Base-by-base conservation (phyloP, 306 rosid species). In the Cucumis cinereus region DNA sequence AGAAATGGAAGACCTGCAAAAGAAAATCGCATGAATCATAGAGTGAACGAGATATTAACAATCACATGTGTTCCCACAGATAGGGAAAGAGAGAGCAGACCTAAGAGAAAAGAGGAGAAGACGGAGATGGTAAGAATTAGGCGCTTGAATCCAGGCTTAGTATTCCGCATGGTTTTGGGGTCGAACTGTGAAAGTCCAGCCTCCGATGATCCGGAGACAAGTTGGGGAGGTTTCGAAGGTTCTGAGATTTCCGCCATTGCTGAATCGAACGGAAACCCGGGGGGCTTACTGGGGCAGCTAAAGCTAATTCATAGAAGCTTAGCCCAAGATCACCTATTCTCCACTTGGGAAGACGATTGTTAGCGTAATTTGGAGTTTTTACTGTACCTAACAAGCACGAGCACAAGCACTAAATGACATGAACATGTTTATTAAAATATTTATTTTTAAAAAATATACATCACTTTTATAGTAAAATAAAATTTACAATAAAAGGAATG, bases 131-230 rank as follows among this genome's bases (percentile, higher is more conserved):
- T 86, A 30, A 89, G 80, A 80, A 79, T 45, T 63, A 94, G 84
- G 50, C 99, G 96, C 82, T 94, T 94, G 77, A 89, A 13, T 10
- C 99, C 97, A 49, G 98, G 97, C 75, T 89, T 92, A 16, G 93
- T 83, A 64, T 81, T 87, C 22, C 96, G 90, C 88, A 89, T 89
- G 59, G 90, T 83, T 78, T 79, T 80, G 5, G 89, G 84, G 77
- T 89, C 95, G 4, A 85, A 64, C 17, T 64, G 52, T 12, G 77
- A 9, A 33, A 75, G 76, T 3, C 26, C 71, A 1, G 49, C n/a
- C 19, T 67, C 50, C 24, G 79, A 67, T 3, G 15, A 23, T 5
- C 50, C 83, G 38, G 81, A 35, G n/a, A 38, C 71, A 36, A 77
- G 75, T 19, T 40, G 77, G 4, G 74, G 17, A 43, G 81, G 80